A percentile compares a stretch with the other conserved stretches of the same genome.
These are phyloP conservation scores for Chaetomium cochliodes DNA, from an alignment of 495 filamentous ascomycete species.

Conservation along the genomic window DNA sequence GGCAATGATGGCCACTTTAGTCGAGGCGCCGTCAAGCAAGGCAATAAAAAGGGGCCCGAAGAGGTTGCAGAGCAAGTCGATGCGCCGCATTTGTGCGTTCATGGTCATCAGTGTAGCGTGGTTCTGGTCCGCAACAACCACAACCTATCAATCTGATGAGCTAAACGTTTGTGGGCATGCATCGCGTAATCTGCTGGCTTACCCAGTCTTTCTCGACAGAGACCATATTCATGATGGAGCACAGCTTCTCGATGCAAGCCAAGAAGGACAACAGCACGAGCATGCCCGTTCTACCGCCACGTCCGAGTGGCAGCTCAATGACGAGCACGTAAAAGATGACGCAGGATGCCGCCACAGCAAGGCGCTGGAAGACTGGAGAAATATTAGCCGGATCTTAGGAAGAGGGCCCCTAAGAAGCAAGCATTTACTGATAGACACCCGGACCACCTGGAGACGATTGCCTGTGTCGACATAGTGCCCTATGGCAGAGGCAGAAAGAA, in stretches of 20 bases:
- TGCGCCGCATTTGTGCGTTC: slow-evolving; percentile 56
- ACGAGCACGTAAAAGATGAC: slow-evolving; percentile 20
- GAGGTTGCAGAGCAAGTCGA: slow-evolving; percentile 72
- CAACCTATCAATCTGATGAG: slow-evolving; percentile 12
- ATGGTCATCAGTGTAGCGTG: neutral
- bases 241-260: slow-evolving; percentile 59
- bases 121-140: slow-evolving; percentile 22
- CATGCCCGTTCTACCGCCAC: slow-evolving; percentile 26
- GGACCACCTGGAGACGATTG: slow-evolving; percentile 33
- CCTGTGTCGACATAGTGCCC: slow-evolving; percentile 34
- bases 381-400: neutral
- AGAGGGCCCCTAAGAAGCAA: neutral
- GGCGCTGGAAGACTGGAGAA: slow-evolving; percentile 21
- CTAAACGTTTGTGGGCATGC: neutral
- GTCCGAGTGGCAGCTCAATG: neutral
- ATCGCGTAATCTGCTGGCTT: neutral
- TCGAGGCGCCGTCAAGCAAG: slow-evolving; percentile 38
- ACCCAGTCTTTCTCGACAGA: slow-evolving; percentile 67
- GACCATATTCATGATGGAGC: slow-evolving; percentile 55
- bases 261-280: slow-evolving; percentile 47
- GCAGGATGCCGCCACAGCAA: slow-evolving; percentile 32
- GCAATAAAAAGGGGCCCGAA: slow-evolving; percentile 60
- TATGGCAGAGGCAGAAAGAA: slow-evolving; percentile 28
- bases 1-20: slow-evolving; percentile 36
- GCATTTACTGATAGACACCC: slow-evolving; percentile 34